A percentile compares a stretch with the other conserved stretches of the same genome.
Conservation (phyloP, 2,329 filamentous ascomycete genomes). For the Arthrobotrys musiformis region DNA sequence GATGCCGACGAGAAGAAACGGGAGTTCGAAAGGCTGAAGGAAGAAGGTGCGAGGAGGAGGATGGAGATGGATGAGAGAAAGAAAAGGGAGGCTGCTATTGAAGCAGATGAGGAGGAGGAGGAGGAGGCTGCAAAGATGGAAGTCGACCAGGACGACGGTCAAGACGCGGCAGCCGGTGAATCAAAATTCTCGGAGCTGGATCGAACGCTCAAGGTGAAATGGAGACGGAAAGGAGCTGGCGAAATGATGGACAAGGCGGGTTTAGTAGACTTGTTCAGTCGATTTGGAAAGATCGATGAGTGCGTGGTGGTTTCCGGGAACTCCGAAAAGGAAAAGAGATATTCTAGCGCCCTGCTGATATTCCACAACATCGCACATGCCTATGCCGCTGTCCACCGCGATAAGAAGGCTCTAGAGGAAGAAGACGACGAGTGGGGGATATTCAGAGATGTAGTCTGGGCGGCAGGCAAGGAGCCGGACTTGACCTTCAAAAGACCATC, state of each 20-base stretch:
- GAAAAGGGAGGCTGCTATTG: constrained; percentile 64
- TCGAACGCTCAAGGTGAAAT: constrained; percentile 65
- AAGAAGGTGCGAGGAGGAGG: constrained; percentile 64
- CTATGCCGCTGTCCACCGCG: constrained; percentile 56
- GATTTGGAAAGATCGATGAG: constrained; percentile 65
- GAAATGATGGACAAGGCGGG: constrained; percentile 62
- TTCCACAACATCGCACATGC: constrained; percentile 58
- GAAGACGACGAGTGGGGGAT: constrained; percentile 40
- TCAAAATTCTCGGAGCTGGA: constrained; percentile 64
- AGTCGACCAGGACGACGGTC: constrained; percentile 59
- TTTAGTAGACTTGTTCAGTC: constrained; percentile 63
- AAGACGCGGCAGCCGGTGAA: constrained; percentile 54
- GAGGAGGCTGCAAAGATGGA: constrained; percentile 60
- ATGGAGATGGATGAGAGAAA: constrained; percentile 64
- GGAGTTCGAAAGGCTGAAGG: constrained; percentile 58
- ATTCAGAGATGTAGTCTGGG: constrained; percentile 58
- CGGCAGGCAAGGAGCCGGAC: constrained; percentile 58
- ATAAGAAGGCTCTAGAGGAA: constrained; percentile 39
- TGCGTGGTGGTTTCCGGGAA: constrained; percentile 51
- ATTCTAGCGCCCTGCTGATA: constrained; percentile 57
- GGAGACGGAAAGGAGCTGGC: constrained; percentile 60
- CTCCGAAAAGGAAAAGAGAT: constrained; percentile 55
- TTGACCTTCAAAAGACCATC: constrained; percentile 41
- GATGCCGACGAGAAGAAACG: constrained; percentile 62
- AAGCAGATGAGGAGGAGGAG: constrained; percentile 66